Conservation (phyloP, 176 grass and related monocot species). For the Oryza longistaminata region DNA sequence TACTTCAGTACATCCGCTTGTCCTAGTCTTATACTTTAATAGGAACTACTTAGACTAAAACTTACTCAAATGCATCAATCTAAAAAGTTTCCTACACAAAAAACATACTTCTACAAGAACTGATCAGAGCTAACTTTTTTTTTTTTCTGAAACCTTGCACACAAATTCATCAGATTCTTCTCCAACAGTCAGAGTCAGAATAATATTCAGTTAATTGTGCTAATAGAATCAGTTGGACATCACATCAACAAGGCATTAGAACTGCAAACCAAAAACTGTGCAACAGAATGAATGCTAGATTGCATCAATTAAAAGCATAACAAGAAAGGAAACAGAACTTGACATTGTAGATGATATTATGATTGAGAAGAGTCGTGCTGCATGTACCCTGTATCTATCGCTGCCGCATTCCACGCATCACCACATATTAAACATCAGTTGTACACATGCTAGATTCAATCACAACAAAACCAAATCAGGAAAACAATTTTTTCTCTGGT, state of each 20-base stretch:
- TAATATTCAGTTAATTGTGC: not conserved
- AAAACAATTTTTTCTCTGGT: not conserved
- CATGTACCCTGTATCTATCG: not conserved
- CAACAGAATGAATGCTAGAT: not conserved
- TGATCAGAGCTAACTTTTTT: not conserved
- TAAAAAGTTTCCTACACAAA: not conserved
- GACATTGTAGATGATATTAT: not conserved
- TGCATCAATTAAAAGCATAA: conserved; percentile 10
- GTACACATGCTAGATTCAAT: not conserved
- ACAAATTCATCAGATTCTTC: not conserved
- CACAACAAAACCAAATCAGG: not conserved
- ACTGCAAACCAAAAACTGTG: not conserved
- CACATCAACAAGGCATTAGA: not conserved
- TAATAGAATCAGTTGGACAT: not conserved
- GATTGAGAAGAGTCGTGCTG: not conserved
- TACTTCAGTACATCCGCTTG: not conserved
- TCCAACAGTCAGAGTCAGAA: not conserved
- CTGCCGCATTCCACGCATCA: too few species aligned
- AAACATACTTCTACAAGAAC: not conserved
- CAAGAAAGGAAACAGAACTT: not conserved
- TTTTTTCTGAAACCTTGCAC: not conserved
- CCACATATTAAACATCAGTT: not conserved
- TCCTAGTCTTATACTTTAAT: not conserved
- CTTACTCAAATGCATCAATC: not conserved
- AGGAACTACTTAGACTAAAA: not conserved